These are phyloP conservation scores for Talaromyces sp. DNA, from an alignment of 2,329 filamentous ascomycete species.

Conservation along the genomic window DNA sequence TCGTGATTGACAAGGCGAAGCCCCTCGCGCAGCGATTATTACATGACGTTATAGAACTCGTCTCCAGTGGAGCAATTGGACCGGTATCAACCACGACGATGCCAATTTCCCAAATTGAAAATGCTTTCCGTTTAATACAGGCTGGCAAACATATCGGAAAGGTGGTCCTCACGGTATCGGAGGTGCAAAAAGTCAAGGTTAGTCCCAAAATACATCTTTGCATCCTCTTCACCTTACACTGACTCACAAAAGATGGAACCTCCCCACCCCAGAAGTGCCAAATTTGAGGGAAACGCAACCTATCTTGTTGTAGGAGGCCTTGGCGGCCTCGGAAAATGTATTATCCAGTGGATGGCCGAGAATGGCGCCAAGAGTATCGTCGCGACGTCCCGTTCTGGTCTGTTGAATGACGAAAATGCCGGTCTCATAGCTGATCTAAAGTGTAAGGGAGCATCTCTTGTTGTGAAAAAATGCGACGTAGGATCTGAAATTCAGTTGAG, in stretches of 20 bases:
- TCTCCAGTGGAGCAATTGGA: too few relatives aligned
- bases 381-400: background rate
- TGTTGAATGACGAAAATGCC: background rate
- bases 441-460: background rate
- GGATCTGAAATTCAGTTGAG: constrained; percentile 31
- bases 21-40: too few relatives aligned
- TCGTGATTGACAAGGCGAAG: background rate
- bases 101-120: too few relatives aligned
- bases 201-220: too few relatives aligned
- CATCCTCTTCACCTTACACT: too few relatives aligned
- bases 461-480: constrained; percentile 33
- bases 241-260: too few relatives aligned
- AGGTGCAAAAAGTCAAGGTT: too few relatives aligned
- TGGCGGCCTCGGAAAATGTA: background rate
- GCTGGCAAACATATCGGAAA: background rate
- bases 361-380: background rate
- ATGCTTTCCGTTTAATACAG: background rate
- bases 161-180: background rate
- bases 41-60: too few relatives aligned
- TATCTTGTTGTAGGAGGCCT: background rate
- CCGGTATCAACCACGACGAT: too few relatives aligned
- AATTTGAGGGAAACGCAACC: background rate
- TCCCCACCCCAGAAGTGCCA: background rate
- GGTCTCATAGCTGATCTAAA: background rate
- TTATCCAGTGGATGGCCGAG: background rate